Evolutionary conservation across 1,139 yeast genomes (phyloP), one percentile per base, ranked within the genome.

Genomic region (Candida pseudoviswanathii): DNA sequence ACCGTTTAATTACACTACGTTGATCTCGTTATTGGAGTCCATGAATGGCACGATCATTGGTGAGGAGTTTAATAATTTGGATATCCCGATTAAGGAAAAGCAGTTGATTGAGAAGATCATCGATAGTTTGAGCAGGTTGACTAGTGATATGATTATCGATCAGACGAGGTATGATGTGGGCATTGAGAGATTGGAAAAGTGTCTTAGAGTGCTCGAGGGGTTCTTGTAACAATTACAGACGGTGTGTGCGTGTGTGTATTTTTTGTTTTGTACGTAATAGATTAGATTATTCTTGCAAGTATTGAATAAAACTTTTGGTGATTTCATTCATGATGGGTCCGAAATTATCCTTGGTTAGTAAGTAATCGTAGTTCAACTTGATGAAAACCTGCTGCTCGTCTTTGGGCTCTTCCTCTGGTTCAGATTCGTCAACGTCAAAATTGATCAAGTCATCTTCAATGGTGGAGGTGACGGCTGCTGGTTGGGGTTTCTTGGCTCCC

Each of bases 141-240:
- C 96, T 3, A 89, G 92, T 50, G 97, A 91, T 63, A 91, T 92
- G 89, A 86, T 89, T 48, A 67, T 89, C 48, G 96, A 92, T 65
- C 89, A 88, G 40, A 82, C 81, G 33, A 80, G 95, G 59, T 84
- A 88, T 54, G 86, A 85, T 27, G 88, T 88, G 53, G 96, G 97
- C n/a, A 78, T 89, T 39, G 77, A 81, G 54, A 73, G 97, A 54
- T 71, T 92, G 56, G 89, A 86, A 59, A 84, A 84, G 60, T 97
- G 96, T 0, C 77, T 90, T 51, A 73, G 89, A 49, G 96, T 91
- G 0, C 73, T 92, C 47, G 97, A 92, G 64, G 97, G 97, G 2
- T 92, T 75, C 56, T 61, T 73, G 63, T 68, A 58, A 33, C 33
- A 10, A 38, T 31, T 11, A 41, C 22, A 32, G 22, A 16, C 16